Evolutionary conservation across 345 rosid genomes (phyloP).

Genomic region (Lepidium sativum): DNA sequence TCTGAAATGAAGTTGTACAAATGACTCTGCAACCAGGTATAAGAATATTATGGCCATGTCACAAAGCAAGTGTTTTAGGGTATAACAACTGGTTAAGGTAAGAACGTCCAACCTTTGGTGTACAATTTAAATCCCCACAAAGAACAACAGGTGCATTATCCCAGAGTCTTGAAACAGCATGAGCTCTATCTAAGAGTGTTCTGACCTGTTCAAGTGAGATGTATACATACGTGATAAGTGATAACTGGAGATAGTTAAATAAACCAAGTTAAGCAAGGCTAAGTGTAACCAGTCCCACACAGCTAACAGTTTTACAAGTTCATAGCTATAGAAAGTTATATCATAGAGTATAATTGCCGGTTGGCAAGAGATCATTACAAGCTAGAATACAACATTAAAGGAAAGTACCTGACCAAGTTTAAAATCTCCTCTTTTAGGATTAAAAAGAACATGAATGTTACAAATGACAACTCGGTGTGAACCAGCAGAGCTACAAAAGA

Average conservation of each 20-base stretch:
- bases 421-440: conserved; percentile 93
- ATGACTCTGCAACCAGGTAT: conserved; percentile 63
- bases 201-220: conserved; percentile 48
- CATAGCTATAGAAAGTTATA: background rate
- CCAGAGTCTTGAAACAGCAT: conserved; percentile 72
- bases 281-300: background rate
- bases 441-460: conserved; percentile 93
- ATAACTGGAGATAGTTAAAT: background rate
- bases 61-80: background rate
- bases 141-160: conserved; percentile 82
- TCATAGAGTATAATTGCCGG: background rate
- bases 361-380: background rate
- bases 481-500: conserved; percentile 38
- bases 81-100: conserved; percentile 5
- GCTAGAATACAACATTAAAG: background rate
- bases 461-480: conserved; percentile 59
- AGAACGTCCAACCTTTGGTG: conserved; percentile 62
- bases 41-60: conserved; percentile 13
- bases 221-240: background rate
- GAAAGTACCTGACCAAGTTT: conserved; percentile 85
- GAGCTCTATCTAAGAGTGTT: conserved; percentile 64
- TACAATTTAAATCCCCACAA: conserved; percentile 94
- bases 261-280: background rate
- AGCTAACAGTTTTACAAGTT: background rate
- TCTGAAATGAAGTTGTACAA: conserved; percentile 78